Evolutionary conservation across 164 flowering plant genomes (phyloP).

Genomic region (Magnolia kwangsiensis): DNA sequence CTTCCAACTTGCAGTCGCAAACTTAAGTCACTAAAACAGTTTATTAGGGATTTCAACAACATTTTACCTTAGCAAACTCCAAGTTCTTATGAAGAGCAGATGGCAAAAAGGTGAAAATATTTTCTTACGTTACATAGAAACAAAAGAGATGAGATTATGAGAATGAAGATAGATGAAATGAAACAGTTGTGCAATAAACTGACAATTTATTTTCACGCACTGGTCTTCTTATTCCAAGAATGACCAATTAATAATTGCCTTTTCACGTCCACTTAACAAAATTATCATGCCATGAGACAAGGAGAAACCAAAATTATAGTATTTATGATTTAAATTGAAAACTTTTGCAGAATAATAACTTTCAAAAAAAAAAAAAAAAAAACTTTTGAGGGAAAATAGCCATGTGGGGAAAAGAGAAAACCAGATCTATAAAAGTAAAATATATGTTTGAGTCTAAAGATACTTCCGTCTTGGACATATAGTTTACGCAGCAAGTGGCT

Average conservation of each 20-base stretch:
- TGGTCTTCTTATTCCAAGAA: not conserved
- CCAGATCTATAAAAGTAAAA: no score
- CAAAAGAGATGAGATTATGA: not conserved
- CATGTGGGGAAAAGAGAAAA: not conserved
- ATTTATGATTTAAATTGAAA: not conserved
- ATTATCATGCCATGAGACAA: not conserved
- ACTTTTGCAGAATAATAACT: not conserved
- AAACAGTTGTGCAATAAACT: not conserved
- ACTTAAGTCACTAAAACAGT: not conserved
- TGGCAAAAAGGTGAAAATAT: not conserved
- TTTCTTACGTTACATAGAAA: not conserved
- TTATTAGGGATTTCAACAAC: not conserved
- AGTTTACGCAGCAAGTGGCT: not conserved
- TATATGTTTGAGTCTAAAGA: not conserved
- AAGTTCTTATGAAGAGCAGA: not conserved
- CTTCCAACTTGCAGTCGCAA: not conserved
- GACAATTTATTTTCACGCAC: not conserved
- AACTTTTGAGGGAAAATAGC: not conserved
- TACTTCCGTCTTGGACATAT: not conserved
- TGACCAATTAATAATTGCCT: not conserved
- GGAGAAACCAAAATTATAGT: not conserved
- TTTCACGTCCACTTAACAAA: not conserved
- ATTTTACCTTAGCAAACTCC: not conserved
- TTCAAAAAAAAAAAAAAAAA: no score
- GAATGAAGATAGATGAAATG: not conserved